These are phyloP conservation scores for Zygoascus flipseniorum DNA, from an alignment of 805 yeast species.

Conservation along the genomic window DNA sequence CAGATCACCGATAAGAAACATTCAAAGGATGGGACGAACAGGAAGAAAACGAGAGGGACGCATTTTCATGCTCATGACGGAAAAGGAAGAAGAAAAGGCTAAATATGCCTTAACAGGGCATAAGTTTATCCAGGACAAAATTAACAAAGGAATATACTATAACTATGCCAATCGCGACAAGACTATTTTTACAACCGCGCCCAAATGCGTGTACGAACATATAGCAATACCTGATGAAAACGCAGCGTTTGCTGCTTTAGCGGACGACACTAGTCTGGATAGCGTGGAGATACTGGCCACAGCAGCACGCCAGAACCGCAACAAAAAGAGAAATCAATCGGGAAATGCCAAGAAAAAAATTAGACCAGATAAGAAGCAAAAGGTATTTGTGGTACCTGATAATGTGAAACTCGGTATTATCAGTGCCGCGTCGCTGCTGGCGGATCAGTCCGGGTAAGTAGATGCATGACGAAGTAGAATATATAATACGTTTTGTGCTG, in stretches of 20 bases:
- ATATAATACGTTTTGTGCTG: conserved; percentile 4
- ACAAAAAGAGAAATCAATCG: neutral
- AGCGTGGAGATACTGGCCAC: neutral
- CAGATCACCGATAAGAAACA: conserved; percentile 82
- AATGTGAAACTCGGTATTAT: conserved; percentile 15
- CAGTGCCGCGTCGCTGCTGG: conserved; percentile 7
- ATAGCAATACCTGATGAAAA: conserved; percentile 71
- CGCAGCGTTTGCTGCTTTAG: conserved; percentile 25
- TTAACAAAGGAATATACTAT: conserved; percentile 30
- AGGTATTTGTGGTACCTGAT: conserved; percentile 15
- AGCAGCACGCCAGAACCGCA: neutral
- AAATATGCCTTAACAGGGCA: conserved; percentile 82
- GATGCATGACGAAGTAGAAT: neutral
- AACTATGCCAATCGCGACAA: conserved; percentile 38
- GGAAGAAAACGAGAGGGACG: conserved; percentile 91
- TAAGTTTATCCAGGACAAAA: conserved; percentile 62
- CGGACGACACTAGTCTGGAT: neutral
- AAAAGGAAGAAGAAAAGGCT: conserved; percentile 70
- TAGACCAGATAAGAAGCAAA: conserved; percentile 3
- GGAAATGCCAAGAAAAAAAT: neutral
- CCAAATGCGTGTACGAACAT: conserved; percentile 37
- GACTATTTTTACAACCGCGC: conserved; percentile 5
- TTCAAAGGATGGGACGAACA: conserved; percentile 97
- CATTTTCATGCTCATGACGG: conserved; percentile 64
- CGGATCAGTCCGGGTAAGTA: conserved; percentile 1